A percentile compares a stretch with the other conserved stretches of the same genome.
phyloP scores from a whole-genome alignment of 1,139 yeast genomes.

The Diutina scorzettiae region DNA sequence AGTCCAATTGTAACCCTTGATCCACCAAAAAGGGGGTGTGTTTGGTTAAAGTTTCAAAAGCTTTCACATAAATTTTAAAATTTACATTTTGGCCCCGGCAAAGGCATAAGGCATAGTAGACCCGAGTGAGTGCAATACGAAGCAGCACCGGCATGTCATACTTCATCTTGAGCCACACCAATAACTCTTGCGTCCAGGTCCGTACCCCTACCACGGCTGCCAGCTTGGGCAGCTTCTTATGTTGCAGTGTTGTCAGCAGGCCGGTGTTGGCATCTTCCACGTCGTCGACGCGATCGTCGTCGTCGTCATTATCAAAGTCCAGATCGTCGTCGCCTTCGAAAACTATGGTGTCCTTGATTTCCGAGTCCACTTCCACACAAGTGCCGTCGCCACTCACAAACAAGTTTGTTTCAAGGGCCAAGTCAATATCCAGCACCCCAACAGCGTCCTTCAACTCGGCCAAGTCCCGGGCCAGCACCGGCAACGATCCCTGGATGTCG shows the following conservation, averaged over 20 bases:
- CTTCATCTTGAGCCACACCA: slow-evolving; percentile 71
- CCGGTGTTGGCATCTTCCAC: slow-evolving; percentile 8
- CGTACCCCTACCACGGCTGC: slow-evolving; percentile 67
- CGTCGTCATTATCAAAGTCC: slow-evolving; percentile 9
- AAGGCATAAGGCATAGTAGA: slow-evolving; percentile 63
- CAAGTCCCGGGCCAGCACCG: slow-evolving; percentile 55
- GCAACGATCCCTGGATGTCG: slow-evolving; percentile 64
- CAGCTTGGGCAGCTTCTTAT: slow-evolving; percentile 51
- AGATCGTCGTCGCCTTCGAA: slow-evolving; percentile 10
- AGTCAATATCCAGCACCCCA: slow-evolving; percentile 32
- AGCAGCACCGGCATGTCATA: slow-evolving; percentile 65
- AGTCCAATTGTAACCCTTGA: slow-evolving; percentile 36
- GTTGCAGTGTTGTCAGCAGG: slow-evolving; percentile 17
- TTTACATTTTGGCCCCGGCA: slow-evolving; percentile 66
- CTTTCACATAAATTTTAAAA: slow-evolving; percentile 49
- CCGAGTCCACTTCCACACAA: slow-evolving; percentile 18
- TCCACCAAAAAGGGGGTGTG: slow-evolving; percentile 29
- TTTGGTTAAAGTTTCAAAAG: slow-evolving; percentile 48
- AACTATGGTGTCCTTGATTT: slow-evolving; percentile 30
- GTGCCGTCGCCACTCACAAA: slow-evolving; percentile 15
- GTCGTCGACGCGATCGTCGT: slow-evolving; percentile 5
- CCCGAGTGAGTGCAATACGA: slow-evolving; percentile 51
- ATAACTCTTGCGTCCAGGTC: slow-evolving; percentile 83
- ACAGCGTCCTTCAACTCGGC: slow-evolving; percentile 23
- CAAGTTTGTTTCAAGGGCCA: slow-evolving; percentile 44